Conservation (phyloP, 2,329 filamentous ascomycete genomes). For the Fusarium musae region DNA sequence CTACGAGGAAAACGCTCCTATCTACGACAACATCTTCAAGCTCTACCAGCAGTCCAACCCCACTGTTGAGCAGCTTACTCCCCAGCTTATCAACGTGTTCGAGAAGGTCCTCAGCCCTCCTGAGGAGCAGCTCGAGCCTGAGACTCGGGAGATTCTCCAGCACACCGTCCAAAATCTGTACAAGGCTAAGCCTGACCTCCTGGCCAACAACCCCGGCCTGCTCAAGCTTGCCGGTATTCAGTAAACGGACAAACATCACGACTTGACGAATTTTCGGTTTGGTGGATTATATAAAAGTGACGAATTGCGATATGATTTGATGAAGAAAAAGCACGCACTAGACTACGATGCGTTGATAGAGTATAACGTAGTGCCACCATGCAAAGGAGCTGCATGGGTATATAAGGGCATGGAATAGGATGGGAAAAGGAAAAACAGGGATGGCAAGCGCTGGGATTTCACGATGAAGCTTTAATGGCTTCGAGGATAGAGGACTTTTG, state of each 20-base stretch:
- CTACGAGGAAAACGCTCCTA: constrained; percentile 94
- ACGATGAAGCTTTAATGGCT: constrained; percentile 11
- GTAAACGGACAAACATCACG: constrained; percentile 32
- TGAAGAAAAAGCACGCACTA: constrained; percentile 37
- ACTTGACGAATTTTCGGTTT: constrained; percentile 29
- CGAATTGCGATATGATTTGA: constrained; percentile 43
- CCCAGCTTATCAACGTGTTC: constrained; percentile 75
- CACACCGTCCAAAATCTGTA: constrained; percentile 67
- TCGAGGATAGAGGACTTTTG: constrained; percentile 28
- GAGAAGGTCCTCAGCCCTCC: constrained; percentile 77
- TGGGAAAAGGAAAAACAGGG: constrained; percentile 14
- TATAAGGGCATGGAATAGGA: constrained; percentile 7
- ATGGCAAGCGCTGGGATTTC: constrained; percentile 34
- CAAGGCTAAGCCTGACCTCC: constrained; percentile 50
- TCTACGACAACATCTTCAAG: constrained; percentile 89
- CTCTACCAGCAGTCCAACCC: constrained; percentile 79
- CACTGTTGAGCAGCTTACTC: constrained; percentile 76
- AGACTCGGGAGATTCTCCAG: constrained; percentile 74
- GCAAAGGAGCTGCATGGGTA: constrained; percentile 18
- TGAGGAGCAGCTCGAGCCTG: constrained; percentile 78
- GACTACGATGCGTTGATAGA: constrained; percentile 34
- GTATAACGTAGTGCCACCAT: constrained; percentile 33
- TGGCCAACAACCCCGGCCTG: constrained; percentile 48
- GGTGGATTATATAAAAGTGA: constrained; percentile 27
- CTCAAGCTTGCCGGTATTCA: constrained; percentile 48